These are phyloP conservation scores for Rubia peregrina DNA, from an alignment of 305 asterid genomes.

Conservation along the genomic window DNA sequence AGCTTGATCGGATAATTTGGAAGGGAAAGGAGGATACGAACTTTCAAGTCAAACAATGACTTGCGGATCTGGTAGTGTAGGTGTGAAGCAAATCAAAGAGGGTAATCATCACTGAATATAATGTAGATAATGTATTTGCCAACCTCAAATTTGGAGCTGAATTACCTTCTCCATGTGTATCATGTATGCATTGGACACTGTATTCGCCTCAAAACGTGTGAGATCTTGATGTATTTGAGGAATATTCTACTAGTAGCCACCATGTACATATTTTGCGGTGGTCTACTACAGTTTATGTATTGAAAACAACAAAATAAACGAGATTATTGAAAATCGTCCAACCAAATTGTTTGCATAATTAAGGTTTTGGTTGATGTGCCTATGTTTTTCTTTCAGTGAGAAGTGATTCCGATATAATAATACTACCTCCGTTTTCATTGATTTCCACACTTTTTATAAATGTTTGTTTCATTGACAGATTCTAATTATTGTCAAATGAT, in stretches of 20 bases:
- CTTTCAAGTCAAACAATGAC: slow-evolving; percentile 42
- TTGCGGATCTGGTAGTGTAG: slow-evolving; percentile 31
- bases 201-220: neutral
- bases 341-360: neutral
- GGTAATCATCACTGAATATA: neutral
- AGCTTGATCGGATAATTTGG: slow-evolving; percentile 57
- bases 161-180: neutral
- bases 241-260: neutral
- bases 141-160: neutral
- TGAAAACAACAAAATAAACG: neutral
- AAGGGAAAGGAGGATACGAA: slow-evolving; percentile 52
- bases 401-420: too few species aligned
- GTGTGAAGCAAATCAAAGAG: slow-evolving; percentile 3
- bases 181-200: neutral
- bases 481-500: too few species aligned
- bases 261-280: neutral
- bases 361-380: neutral
- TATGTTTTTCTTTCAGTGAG: neutral
- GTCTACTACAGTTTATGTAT: neutral
- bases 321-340: neutral
- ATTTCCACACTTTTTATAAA: too few species aligned
- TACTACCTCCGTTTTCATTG: too few species aligned
- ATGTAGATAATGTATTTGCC: neutral
- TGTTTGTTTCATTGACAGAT: too few species aligned
- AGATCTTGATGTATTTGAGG: neutral